Base-by-base conservation (phyloP, 192 early-diverging fungal species). In the Podila epicladia region DNA sequence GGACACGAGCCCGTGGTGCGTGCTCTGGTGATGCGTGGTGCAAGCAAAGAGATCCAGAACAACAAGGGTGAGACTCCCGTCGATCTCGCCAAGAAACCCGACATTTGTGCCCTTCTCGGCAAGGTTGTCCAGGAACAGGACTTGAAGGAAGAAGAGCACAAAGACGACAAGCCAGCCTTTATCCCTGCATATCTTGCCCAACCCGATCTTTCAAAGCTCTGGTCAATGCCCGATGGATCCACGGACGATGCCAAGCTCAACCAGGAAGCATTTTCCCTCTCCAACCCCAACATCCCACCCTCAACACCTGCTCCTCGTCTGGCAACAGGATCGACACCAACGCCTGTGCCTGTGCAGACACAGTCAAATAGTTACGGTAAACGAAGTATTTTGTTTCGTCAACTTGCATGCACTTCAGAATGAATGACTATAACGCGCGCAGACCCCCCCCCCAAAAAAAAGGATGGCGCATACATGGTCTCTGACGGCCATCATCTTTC, bases 151-250 rank as follows among this genome's bases (percentile, higher is more conserved):
- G 50, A 24, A 5, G 38, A 33, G 6, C 3, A 35, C 12, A 58
- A 28, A 37, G 35, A 37, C 7, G 35, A 11, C 32, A 71, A 62
- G 24, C 69, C 83, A 31, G 55, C 80, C 17, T 89, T 93, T 69
- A 73, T 89, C 3, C 91, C 92, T 37, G 87, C 87, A 33, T 93
- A 93, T 53, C 72, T 93, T 33, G 74, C 83, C 28, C 83, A 92
- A 17, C 92, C 92, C 0, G 91, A 93, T 32, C 82, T 93, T n/a
- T 82, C 86, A 32, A 92, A 92, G 72, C 79, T 87, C 0, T 93
- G 92, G 92, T 85, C 85, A 19, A 65, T 89, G 58, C 92, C 92
- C 1, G 91, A 91, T 5, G 88, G 85, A 32, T 85, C 84, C 22
- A 72, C 86, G 3, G 87, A 87, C n/a, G 82, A 79, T 35, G 59